These are phyloP conservation scores for Terfezia claveryi DNA, from an alignment of 495 filamentous ascomycete genomes.

Conservation along the genomic window DNA sequence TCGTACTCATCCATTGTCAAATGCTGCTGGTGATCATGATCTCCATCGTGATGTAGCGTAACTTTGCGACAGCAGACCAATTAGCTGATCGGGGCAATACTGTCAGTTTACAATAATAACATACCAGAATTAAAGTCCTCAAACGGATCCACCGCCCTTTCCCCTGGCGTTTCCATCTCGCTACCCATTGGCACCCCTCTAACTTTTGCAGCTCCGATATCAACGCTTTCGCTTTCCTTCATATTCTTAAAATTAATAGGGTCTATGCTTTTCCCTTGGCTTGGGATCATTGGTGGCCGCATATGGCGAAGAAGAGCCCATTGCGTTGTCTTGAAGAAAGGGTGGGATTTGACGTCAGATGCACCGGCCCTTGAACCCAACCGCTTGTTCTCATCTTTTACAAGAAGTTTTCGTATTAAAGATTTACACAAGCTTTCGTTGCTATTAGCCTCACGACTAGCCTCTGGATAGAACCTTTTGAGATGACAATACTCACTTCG, in stretches of 20 bases:
- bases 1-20: background rate
- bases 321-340: slow-evolving; percentile 87
- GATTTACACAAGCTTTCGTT: slow-evolving; percentile 67
- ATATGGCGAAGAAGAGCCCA: slow-evolving; percentile 94
- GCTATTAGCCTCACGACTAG: too few species aligned
- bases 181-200: slow-evolving; percentile 72
- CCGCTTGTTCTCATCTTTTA: slow-evolving; percentile 91
- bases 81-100: background rate
- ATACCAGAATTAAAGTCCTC: slow-evolving; percentile 79
- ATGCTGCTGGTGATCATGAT: slow-evolving; percentile 23
- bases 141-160: slow-evolving; percentile 76
- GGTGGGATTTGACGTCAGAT: slow-evolving; percentile 87
- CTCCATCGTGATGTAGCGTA: slow-evolving; percentile 89
- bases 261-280: slow-evolving; percentile 77
- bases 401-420: slow-evolving; percentile 83
- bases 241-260: slow-evolving; percentile 94
- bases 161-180: slow-evolving; percentile 64
- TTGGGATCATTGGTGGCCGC: slow-evolving; percentile 96
- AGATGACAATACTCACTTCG: slow-evolving; percentile 41
- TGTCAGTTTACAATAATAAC: background rate
- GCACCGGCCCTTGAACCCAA: slow-evolving; percentile 87
- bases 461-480: background rate
- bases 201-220: slow-evolving; percentile 49
- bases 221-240: slow-evolving; percentile 88
- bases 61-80: slow-evolving; percentile 24